A percentile compares a stretch with the other conserved stretches of the same genome.
Conservation (phyloP, 352 stramenopile species). For the Phytophthora colocasiae region DNA sequence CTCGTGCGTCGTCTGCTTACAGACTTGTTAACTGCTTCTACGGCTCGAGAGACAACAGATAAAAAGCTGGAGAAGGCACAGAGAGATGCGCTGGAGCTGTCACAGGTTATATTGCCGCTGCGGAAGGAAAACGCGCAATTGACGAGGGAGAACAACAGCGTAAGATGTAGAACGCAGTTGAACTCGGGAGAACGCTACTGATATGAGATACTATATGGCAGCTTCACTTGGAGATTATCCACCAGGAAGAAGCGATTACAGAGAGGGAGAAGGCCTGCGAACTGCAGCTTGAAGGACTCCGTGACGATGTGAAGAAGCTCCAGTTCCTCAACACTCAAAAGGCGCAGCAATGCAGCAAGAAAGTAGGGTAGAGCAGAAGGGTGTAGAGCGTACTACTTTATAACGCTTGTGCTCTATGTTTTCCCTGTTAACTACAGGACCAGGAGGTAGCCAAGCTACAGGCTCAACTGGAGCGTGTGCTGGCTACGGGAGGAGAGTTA, state of each 20-base stretch:
- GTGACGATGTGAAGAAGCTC: slow-evolving; percentile 76
- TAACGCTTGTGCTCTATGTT: neutral
- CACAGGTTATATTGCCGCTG: slow-evolving; percentile 73
- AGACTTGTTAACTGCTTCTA: slow-evolving; percentile 50
- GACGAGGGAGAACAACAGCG: slow-evolving; percentile 81
- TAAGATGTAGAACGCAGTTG: slow-evolving; percentile 25
- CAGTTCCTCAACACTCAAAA: slow-evolving; percentile 74
- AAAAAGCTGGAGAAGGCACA: slow-evolving; percentile 58
- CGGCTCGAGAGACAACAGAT: slow-evolving; percentile 45
- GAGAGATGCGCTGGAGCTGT: slow-evolving; percentile 67
- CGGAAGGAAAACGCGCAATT: slow-evolving; percentile 81
- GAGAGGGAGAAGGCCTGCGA: slow-evolving; percentile 73
- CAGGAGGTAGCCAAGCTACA: slow-evolving; percentile 70
- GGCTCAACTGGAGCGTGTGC: slow-evolving; percentile 63
- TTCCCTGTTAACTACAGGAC: slow-evolving; percentile 42
- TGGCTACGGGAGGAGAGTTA: slow-evolving; percentile 42
- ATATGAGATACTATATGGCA: slow-evolving; percentile 12
- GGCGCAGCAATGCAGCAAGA: slow-evolving; percentile 4
- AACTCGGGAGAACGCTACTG: slow-evolving; percentile 1
- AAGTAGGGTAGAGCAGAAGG: no score
- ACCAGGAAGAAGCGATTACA: slow-evolving; percentile 77
- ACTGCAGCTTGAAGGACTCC: slow-evolving; percentile 68
- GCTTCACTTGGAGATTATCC: slow-evolving; percentile 83
- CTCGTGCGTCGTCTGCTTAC: slow-evolving; percentile 66
- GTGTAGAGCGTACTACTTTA: slow-evolving; percentile 11